Percentiles rank a stretch among this genome's conserved stretches.
Conservation (phyloP, 257 asterid genomes). For the Petunia axillaris region DNA sequence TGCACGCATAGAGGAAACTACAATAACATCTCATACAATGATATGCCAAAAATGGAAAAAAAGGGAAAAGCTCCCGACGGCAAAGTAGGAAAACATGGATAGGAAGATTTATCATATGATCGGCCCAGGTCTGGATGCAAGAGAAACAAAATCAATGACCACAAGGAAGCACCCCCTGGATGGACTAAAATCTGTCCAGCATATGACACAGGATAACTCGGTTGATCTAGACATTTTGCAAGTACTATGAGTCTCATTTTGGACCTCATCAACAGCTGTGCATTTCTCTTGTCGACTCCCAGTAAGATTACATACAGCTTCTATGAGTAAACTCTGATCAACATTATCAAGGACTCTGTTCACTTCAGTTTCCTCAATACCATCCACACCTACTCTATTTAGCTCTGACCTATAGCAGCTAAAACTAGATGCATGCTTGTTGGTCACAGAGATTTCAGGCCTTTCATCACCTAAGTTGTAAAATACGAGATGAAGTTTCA, state of each 20-base stretch:
- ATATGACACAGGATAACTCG: conserved; percentile 82
- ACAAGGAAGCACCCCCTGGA: conserved; percentile 81
- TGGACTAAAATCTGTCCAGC: conserved; percentile 83
- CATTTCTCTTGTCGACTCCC: conserved; percentile 32
- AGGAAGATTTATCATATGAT: conserved; percentile 56
- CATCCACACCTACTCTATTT: conserved; percentile 34
- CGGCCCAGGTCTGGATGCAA: conserved; percentile 86
- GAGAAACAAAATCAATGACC: conserved; percentile 92
- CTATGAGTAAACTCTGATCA: conserved; percentile 27
- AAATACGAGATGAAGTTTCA: conserved; percentile 28
- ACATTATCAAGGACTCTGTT: conserved; percentile 33
- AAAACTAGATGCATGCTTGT: conserved; percentile 34
- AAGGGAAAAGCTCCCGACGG: not conserved
- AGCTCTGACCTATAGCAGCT: conserved; percentile 23
- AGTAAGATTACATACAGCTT: conserved; percentile 30
- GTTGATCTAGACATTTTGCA: conserved; percentile 39
- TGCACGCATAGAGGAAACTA: not conserved
- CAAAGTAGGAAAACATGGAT: not conserved
- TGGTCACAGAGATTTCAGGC: conserved; percentile 35
- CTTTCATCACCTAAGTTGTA: conserved; percentile 40
- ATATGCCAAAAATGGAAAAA: not conserved
- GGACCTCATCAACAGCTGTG: conserved; percentile 37
- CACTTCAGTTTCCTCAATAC: conserved; percentile 39
- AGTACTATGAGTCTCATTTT: conserved; percentile 32
- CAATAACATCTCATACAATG: not conserved